These are phyloP conservation scores for Naganishia sp. DNA, from an alignment of 1,284 basidiomycete species.

Conservation along the genomic window DNA sequence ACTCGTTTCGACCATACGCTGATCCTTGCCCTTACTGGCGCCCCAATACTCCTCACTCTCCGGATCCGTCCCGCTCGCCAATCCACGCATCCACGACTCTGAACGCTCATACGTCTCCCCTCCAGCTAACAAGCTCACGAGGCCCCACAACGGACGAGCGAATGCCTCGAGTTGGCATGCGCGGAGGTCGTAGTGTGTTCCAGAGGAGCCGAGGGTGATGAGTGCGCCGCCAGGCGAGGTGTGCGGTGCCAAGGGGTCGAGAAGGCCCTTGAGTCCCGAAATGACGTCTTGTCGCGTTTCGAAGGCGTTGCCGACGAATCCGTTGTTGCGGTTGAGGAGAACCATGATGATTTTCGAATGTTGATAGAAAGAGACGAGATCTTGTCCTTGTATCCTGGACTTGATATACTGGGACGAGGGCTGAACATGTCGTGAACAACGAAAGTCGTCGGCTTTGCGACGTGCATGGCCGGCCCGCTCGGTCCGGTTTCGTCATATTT, in stretches of 20 bases:
- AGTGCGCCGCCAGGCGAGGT: conserved; percentile 72
- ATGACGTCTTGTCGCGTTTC: conserved; percentile 63
- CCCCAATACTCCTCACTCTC: conserved; percentile 72
- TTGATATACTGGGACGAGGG: not conserved
- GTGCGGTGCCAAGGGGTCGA: conserved; percentile 67
- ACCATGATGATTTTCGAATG: conserved; percentile 35
- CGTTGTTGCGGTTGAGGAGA: conserved; percentile 36
- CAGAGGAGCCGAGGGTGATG: conserved; percentile 62
- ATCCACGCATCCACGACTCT: conserved; percentile 66
- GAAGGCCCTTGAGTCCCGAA: conserved; percentile 61
- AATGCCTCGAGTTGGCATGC: conserved; percentile 76
- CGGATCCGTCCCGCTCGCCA: conserved; percentile 68
- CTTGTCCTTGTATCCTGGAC: not conserved
- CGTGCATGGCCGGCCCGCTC: not conserved
- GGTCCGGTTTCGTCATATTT: not conserved
- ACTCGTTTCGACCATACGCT: conserved; percentile 79
- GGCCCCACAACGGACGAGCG: conserved; percentile 73
- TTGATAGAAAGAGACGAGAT: not conserved
- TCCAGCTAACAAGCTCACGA: conserved; percentile 66
- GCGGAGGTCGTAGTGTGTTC: conserved; percentile 71
- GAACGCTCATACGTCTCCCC: conserved; percentile 50
- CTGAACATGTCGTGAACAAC: not conserved
- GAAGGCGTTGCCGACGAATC: conserved; percentile 59
- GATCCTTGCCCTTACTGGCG: conserved; percentile 70
- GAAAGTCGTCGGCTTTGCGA: too few relatives aligned